Evolutionary conservation across 768 basidiomycete genomes (phyloP), one percentile per base, ranked within the genome.

Genomic region (Calocybe gangraenosa): DNA sequence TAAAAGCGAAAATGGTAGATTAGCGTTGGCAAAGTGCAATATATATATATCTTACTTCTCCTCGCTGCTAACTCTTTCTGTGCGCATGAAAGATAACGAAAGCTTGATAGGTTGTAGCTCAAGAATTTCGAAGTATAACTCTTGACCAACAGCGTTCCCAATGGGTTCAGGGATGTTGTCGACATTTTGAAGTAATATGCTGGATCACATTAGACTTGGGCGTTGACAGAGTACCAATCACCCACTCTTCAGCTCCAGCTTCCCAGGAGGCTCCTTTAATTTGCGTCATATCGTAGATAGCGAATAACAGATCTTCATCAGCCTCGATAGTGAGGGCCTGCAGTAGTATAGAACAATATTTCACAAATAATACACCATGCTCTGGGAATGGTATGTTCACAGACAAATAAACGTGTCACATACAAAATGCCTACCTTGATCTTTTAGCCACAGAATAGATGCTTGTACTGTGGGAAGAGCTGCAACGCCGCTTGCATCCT

Each of bases 321-420:
- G 89, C 79, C 58, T 97, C 93, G 13, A 99, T 82, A 0, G 92
- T 96, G 63, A 98, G 70, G 2, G 94, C 90, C 60, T 99, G 96
- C 13, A 99, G 69, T 11, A 99, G 68, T 41, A 98, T 78, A 1
- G 94, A 94, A 43, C 91, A 95, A 58, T 98, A 98, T 66, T 98
- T 98, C 69, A 99, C 76, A 62, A 96, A 98, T n/a, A 92, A 65
- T 7, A 99, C 96, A 14, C 96, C 96, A 53, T 98, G 96, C n/a
- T 86, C 96, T 99, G 40, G 25, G 43, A 33, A 10, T 18, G 15
- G 14, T 14, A 33, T 38, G 31, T 6, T 28, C 20, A 17, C 1
- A 4, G 34, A 18, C 5, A 28, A 6, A 5, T 14, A 35, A 7
- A 18, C n/a, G 34, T 15, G 33, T 32, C 13, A 42, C 10, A 25